phyloP scores from a whole-genome alignment of 2,329 filamentous ascomycete species.

The Microsporum ferrugineum region DNA sequence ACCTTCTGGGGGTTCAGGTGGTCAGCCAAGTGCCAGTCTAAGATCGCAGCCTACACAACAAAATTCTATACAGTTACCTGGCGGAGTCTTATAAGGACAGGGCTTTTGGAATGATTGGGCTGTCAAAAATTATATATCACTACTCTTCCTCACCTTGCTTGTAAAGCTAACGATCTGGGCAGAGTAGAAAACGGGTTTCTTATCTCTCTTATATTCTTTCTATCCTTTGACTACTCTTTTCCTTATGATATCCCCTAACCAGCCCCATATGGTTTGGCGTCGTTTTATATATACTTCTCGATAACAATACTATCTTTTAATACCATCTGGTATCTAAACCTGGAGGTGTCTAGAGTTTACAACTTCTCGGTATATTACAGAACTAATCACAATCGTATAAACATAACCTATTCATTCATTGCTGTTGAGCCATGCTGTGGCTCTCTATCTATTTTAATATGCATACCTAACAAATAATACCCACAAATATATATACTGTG shows the following conservation, averaged over 20 bases:
- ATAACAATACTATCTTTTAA: constrained; percentile 4
- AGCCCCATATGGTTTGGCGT: not conserved
- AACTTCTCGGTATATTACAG: not conserved
- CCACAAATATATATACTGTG: not conserved
- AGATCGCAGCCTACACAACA: not conserved
- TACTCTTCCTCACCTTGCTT: not conserved
- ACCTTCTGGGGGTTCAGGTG: not conserved
- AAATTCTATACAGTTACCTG: constrained; percentile 5
- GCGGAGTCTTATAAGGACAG: constrained; percentile 1
- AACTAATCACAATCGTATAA: not conserved
- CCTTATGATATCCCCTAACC: constrained; percentile 2
- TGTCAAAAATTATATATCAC: not conserved
- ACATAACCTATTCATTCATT: not conserved
- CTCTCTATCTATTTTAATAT: not conserved
- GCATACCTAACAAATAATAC: not conserved
- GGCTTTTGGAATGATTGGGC: not conserved
- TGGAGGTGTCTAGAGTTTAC: not conserved
- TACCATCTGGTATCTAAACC: not conserved
- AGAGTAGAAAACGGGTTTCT: not conserved
- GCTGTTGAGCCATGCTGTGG: not conserved
- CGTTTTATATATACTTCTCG: not conserved
- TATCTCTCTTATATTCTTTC: not conserved
- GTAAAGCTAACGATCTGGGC: not conserved
- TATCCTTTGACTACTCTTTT: not conserved
- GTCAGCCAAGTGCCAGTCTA: not conserved